Evolutionary conservation across 2,329 filamentous ascomycete genomes (phyloP).

Genomic region (Akanthomyces dipterigenus): DNA sequence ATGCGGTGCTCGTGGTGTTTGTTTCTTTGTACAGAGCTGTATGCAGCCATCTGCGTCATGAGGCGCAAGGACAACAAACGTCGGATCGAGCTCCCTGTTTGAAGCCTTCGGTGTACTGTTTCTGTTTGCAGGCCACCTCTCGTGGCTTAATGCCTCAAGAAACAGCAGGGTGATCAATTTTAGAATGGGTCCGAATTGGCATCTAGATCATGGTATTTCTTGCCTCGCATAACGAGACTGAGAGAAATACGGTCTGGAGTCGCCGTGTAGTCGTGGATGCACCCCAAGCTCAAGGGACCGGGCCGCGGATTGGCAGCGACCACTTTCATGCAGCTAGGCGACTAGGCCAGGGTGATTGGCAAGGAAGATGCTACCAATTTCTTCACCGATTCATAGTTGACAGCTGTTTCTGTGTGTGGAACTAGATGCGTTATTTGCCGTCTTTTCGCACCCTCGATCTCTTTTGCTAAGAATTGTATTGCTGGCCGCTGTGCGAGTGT

Average conservation of each 20-base stretch:
- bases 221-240: neutral
- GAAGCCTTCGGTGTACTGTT: neutral
- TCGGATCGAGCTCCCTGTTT: neutral
- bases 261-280: neutral
- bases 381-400: neutral
- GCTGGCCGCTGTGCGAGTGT: neutral
- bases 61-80: neutral
- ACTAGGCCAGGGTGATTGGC: neutral
- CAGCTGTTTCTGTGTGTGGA: neutral
- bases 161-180: neutral
- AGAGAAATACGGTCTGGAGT: neutral
- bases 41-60: neutral
- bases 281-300: conserved; percentile 1
- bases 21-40: neutral
- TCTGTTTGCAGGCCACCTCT: neutral
- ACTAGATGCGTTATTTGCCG: neutral
- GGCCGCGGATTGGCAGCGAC: conserved; percentile 1
- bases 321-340: neutral
- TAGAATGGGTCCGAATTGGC: neutral
- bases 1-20: neutral
- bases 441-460: neutral
- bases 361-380: neutral
- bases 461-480: neutral
- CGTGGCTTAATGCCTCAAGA: conserved; percentile 3
- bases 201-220: neutral